phyloP scores from a whole-genome alignment of 2,329 filamentous ascomycete genomes.

The Zarea fungicola region DNA sequence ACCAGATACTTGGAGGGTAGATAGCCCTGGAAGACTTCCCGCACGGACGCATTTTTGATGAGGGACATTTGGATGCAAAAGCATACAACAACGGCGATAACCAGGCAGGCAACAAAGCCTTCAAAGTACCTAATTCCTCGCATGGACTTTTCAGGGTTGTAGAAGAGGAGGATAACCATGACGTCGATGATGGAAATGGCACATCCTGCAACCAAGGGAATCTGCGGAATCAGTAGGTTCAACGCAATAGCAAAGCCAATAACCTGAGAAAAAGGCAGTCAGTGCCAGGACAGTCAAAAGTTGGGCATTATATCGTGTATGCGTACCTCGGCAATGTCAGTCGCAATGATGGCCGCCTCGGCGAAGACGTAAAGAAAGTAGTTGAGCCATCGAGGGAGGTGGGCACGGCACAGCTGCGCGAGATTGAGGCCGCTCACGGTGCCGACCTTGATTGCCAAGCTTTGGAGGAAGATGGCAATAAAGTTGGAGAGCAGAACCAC shows the following conservation, averaged over 20 bases:
- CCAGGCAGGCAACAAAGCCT: constrained; percentile 55
- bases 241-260: constrained; percentile 67
- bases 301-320: neutral
- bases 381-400: constrained; percentile 61
- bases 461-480: constrained; percentile 66
- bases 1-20: constrained; percentile 56
- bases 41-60: constrained; percentile 48
- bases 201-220: constrained; percentile 63
- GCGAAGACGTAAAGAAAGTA: constrained; percentile 56
- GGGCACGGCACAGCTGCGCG: constrained; percentile 59
- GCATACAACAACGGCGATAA: constrained; percentile 57
- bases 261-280: too few relatives aligned
- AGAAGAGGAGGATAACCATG: constrained; percentile 62
- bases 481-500: constrained; percentile 64
- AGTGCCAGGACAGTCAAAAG: too few relatives aligned
- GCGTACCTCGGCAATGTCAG: constrained; percentile 62
- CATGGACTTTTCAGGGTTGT: constrained; percentile 54
- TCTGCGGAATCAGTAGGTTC: constrained; percentile 57
- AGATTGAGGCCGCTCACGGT: constrained; percentile 64
- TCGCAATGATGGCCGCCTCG: constrained; percentile 64
- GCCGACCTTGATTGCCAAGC: constrained; percentile 62
- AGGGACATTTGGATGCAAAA: constrained; percentile 65
- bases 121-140: constrained; percentile 57
- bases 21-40: constrained; percentile 60
- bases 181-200: constrained; percentile 66